phyloP scores from a whole-genome alignment of 1,284 basidiomycete species.

The Tranzscheliella williamsii region DNA sequence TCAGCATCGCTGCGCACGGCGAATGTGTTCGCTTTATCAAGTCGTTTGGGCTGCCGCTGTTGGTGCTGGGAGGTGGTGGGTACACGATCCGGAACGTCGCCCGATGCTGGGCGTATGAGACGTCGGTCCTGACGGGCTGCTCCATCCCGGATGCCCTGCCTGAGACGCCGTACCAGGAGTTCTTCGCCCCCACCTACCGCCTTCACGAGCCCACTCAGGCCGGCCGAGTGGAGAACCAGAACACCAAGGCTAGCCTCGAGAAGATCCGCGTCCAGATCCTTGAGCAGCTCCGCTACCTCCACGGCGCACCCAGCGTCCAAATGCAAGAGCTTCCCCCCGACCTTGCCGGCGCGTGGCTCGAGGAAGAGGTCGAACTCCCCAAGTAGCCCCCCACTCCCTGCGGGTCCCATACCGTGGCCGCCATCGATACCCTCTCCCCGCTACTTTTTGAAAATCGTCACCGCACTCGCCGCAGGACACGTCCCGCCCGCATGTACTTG shows the following conservation, averaged over 20 bases:
- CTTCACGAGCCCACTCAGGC: conserved; percentile 89
- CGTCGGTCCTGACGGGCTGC: conserved; percentile 75
- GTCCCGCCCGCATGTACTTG: too few species aligned
- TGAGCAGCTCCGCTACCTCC: conserved; percentile 89
- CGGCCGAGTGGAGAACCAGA: conserved; percentile 84
- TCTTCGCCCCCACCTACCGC: conserved; percentile 89
- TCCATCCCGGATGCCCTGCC: conserved; percentile 84
- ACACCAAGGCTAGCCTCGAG: conserved; percentile 73
- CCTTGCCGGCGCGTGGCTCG: conserved; percentile 75
- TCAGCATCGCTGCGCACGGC: conserved; percentile 97
- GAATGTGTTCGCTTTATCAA: conserved; percentile 97
- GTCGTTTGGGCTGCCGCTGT: conserved; percentile 82
- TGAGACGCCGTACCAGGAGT: conserved; percentile 84
- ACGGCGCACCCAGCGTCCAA: conserved; percentile 91
- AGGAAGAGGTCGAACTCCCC: conserved; percentile 65
- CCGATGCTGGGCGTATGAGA: conserved; percentile 99
- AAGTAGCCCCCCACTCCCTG: too few species aligned
- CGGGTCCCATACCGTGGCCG: neutral
- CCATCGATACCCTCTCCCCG: neutral
- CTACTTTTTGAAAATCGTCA: too few species aligned
- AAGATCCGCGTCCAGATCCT: conserved; percentile 81
- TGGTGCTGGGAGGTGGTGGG: conserved; percentile 91
- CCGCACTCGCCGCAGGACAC: too few species aligned
- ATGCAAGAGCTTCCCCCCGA: conserved; percentile 97
- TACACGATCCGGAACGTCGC: conserved; percentile 90